These are phyloP conservation scores for Sporisorium sorghi DNA, from an alignment of 1,284 basidiomycete species.

Conservation along the genomic window DNA sequence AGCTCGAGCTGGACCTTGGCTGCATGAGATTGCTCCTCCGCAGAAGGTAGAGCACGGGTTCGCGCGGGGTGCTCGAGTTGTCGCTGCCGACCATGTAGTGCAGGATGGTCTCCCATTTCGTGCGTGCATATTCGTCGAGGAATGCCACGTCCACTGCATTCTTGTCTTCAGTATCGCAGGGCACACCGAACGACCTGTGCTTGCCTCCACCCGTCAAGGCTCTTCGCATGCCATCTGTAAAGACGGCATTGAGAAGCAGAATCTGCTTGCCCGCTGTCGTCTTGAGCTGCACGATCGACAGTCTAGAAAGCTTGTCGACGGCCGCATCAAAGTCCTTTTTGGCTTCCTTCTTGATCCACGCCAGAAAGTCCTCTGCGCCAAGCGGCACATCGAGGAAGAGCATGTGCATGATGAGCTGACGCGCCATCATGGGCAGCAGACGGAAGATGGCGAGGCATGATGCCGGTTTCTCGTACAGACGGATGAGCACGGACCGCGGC, in stretches of 20 bases:
- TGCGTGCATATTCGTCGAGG: constrained; percentile 86
- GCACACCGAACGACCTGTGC: constrained; percentile 90
- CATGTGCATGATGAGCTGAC: constrained; percentile 89
- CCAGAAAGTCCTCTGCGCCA: constrained; percentile 78
- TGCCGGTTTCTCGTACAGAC: constrained; percentile 88
- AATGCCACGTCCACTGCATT: constrained; percentile 74
- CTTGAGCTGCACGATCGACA: constrained; percentile 55
- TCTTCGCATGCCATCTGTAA: constrained; percentile 69
- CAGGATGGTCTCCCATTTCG: constrained; percentile 96
- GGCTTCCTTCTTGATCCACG: constrained; percentile 79
- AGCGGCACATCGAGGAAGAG: constrained; percentile 89
- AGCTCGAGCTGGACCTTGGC: constrained; percentile 21
- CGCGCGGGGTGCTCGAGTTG: constrained; percentile 77
- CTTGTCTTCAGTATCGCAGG: constrained; percentile 72
- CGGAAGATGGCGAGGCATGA: constrained; percentile 94
- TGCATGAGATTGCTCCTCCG: constrained; percentile 87
- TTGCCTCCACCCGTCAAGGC: constrained; percentile 76
- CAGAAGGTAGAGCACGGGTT: constrained; percentile 84
- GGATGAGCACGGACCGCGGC: constrained; percentile 82
- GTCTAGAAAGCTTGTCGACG: constrained; percentile 39
- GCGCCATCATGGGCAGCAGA: constrained; percentile 83
- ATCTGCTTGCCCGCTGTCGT: constrained; percentile 24
- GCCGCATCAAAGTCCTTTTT: constrained; percentile 70
- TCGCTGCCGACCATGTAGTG: constrained; percentile 99
- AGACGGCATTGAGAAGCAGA: constrained; percentile 71